These are phyloP conservation scores for Tolypocladium tundrense DNA, from an alignment of 2,329 filamentous ascomycete genomes.

Conservation along the genomic window DNA sequence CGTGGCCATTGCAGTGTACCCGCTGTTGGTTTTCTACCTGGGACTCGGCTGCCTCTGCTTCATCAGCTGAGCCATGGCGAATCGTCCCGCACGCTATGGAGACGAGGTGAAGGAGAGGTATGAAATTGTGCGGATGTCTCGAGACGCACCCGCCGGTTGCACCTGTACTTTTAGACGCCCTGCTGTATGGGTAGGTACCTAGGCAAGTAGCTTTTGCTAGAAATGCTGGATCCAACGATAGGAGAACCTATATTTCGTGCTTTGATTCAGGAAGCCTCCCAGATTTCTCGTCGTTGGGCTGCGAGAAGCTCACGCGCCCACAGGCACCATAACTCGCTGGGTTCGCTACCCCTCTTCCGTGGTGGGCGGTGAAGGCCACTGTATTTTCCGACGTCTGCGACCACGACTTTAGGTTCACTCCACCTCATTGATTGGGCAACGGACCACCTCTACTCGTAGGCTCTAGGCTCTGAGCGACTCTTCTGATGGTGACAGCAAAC, in stretches of 20 bases:
- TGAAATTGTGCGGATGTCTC: too few relatives aligned
- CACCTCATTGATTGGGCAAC: background rate
- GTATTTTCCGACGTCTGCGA: background rate
- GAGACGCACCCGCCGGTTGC: background rate
- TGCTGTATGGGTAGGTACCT: background rate
- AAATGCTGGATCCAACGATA: background rate
- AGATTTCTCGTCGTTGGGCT: background rate
- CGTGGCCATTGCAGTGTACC: conserved; percentile 88
- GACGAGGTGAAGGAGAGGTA: background rate
- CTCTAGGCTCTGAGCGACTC: background rate
- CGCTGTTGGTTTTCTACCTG: conserved; percentile 89
- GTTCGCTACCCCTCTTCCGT: background rate
- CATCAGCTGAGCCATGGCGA: conserved; percentile 58
- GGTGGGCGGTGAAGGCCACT: background rate
- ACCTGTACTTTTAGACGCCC: background rate
- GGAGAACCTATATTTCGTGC: background rate
- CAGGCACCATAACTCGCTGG: background rate
- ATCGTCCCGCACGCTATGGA: background rate
- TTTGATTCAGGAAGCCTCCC: background rate
- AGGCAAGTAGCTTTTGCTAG: background rate
- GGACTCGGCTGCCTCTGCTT: conserved; percentile 92
- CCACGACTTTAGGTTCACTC: background rate
- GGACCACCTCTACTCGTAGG: background rate
- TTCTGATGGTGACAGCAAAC: background rate
- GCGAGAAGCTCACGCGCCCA: background rate